Base-by-base conservation (phyloP, 192 early-diverging fungal species). In the Irineochytrium annulatum region DNA sequence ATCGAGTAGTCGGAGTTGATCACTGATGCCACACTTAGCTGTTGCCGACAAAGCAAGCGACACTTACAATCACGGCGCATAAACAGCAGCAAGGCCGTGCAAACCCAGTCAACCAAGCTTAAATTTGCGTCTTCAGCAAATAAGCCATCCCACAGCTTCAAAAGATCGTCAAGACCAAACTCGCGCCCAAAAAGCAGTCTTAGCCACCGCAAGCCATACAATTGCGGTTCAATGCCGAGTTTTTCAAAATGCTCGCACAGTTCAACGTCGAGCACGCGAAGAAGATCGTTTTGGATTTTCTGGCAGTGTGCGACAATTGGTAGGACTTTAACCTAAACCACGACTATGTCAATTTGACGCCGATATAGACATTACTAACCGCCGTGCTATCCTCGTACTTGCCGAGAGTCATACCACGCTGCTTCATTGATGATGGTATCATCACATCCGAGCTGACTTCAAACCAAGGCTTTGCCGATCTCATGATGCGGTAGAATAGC, bases 131-230 rank as follows among this genome's bases (percentile, higher is more conserved):
- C 88, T 49, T 94, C 85, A 14, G 90, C 88, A 71, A 96, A 88
- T 26, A 98, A 75, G n/a, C 84, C 86, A 55, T 94, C 92, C 95
- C 95, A 98, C 22, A 98, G 70, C n/a, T 49, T 48, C 16, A 93
- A 52, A 17, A 91, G 70, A 24, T 90, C 70, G 3, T 80, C 63
- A 22, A 94, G 77, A 2, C 80, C 54, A 43, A 98, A 88, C 70
- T 98, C 95, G 29, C 95, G 73, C 14, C 90, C 87, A 80, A 95
- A 98, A 8, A 98, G 78, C 31, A 98, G 71, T 33, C 95, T 79
- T 46, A 94, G 75, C 95, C 95, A 98, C 17, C 94, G 87, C 86
- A 96, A 82, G 41, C 91, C 95, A 78, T 89, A 98, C 16, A 98
- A 75, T 66, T 98, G 95, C 16, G 95, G 95, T 64, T 98, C 92